Conservation (phyloP, 2,329 filamentous ascomycete genomes). For the Drechmeria coniospora region DNA sequence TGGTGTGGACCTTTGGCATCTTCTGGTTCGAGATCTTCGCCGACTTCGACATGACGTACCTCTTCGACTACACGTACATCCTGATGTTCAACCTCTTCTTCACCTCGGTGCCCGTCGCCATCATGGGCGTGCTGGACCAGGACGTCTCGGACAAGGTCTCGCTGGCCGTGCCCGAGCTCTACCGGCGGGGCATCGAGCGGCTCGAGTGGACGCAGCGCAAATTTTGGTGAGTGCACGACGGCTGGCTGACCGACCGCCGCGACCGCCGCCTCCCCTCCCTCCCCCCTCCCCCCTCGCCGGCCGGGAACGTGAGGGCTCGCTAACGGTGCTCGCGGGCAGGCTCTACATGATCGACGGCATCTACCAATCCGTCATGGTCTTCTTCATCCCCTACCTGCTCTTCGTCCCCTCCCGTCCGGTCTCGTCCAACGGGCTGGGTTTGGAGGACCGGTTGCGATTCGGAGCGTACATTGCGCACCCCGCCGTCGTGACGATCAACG, state of each 20-base stretch:
- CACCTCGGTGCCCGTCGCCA: constrained; percentile 83
- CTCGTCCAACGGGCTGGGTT: constrained; percentile 54
- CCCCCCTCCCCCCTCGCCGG: not conserved
- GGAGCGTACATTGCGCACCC: constrained; percentile 78
- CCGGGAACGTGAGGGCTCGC: too few species aligned
- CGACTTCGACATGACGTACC: constrained; percentile 90
- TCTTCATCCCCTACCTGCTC: constrained; percentile 39
- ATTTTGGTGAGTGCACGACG: constrained; percentile 84
- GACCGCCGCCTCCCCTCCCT: too few species aligned
- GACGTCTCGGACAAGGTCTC: constrained; percentile 92
- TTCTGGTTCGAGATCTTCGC: constrained; percentile 97
- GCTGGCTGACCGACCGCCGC: too few species aligned
- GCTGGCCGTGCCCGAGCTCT: constrained; percentile 85
- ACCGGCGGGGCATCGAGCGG: constrained; percentile 87
- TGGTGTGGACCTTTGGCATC: constrained; percentile 90
- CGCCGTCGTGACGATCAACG: constrained; percentile 76
- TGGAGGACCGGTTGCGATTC: constrained; percentile 70
- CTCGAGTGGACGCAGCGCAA: constrained; percentile 92
- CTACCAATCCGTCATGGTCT: constrained; percentile 88
- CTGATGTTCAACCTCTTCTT: constrained; percentile 93
- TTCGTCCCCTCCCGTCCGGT: constrained; percentile 34
- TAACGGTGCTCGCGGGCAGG: too few species aligned
- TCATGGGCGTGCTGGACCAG: constrained; percentile 94
- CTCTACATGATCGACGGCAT: constrained; percentile 88
- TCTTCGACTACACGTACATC: constrained; percentile 97